Base-by-base conservation (phyloP, 106 monocot genomes). In the Dendrobium catenatum region DNA sequence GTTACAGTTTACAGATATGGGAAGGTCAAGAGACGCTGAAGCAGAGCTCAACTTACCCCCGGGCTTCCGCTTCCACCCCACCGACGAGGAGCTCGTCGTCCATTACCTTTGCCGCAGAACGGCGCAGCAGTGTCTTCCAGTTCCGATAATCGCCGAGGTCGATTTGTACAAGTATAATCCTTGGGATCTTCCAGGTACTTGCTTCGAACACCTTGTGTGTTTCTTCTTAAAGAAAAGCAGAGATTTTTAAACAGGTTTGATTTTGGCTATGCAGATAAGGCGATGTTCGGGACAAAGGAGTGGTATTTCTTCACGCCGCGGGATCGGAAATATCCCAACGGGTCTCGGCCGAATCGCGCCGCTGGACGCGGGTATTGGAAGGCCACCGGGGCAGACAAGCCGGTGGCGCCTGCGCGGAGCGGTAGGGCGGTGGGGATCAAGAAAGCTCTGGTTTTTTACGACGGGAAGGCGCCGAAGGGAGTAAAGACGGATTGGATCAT, bases 401-500 rank as follows among this genome's bases (percentile, higher is more conserved):
- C 88, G 31, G 83, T 91, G 18, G 17, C 78, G 22, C 84, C 84
- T 0, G 43, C 22, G 11, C 86, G 88, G 26, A 54, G 81, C 59
- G 2, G 9, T 27, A 77, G 68, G 37, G 76, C 84, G 0, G 61
- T 86, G 0, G 91, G 88, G 11, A 86, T 91, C 76, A 91, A 91
- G 81, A 91, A 91, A 55, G 91, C 91, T 13, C 64, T 91, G 64
- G 91, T 91, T 5, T 91, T 91, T 78, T 91, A 91, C 76, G 80
- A 86, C 43, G 91, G 91, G n/a, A 91, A 91, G 81, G 84, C 91
- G 10, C 88, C 91, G 1, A 82, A 78, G 46, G 91, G 91, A 0
- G 70, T 81, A 1, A 93, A 93, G 82, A 93, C 93, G 4, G 89
- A 91, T 75, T 93, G 93, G 93, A 91, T 93, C 86, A 93, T 93